These are phyloP conservation scores for Brassica rapa DNA, from an alignment of 345 rosid genomes.

Conservation along the genomic window DNA sequence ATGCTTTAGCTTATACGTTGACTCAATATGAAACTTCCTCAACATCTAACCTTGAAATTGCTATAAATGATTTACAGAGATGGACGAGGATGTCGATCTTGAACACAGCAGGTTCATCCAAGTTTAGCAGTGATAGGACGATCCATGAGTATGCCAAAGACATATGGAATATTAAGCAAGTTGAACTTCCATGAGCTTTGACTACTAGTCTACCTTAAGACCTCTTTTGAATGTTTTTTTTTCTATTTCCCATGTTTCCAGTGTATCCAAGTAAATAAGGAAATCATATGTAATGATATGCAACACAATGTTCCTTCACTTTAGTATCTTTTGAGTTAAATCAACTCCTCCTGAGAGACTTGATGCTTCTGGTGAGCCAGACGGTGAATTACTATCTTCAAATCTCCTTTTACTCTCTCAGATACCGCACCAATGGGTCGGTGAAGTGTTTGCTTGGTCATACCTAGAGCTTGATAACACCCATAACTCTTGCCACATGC, in stretches of 20 bases:
- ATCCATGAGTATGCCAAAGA: conserved; percentile 73
- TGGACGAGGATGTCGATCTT: conserved; percentile 87
- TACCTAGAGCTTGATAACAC: conserved; percentile 17
- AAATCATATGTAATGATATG: conserved; percentile 18
- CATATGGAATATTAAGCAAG: conserved; percentile 71
- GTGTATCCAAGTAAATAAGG: conserved; percentile 30
- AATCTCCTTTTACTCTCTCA: no score
- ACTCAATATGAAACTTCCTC: conserved; percentile 3
- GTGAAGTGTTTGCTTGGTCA: conserved; percentile 13
- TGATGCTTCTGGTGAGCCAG: not conserved
- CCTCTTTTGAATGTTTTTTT: not conserved
- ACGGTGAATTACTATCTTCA: no score
- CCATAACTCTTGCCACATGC: conserved; percentile 6
- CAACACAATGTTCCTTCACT: not conserved
- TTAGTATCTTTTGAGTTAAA: not conserved
- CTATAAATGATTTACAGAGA: conserved; percentile 49
- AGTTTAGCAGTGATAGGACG: conserved; percentile 87
- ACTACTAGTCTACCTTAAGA: not conserved
- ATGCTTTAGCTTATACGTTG: no score
- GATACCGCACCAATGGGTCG: not conserved
- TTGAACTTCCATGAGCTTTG: conserved; percentile 44
- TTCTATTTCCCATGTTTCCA: not conserved
- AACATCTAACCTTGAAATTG: not conserved
- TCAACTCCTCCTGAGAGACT: conserved; percentile 3
- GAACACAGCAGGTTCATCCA: conserved; percentile 78